These are phyloP conservation scores for Caloboletus firmus DNA, from an alignment of 1,284 basidiomycete genomes.

Conservation along the genomic window DNA sequence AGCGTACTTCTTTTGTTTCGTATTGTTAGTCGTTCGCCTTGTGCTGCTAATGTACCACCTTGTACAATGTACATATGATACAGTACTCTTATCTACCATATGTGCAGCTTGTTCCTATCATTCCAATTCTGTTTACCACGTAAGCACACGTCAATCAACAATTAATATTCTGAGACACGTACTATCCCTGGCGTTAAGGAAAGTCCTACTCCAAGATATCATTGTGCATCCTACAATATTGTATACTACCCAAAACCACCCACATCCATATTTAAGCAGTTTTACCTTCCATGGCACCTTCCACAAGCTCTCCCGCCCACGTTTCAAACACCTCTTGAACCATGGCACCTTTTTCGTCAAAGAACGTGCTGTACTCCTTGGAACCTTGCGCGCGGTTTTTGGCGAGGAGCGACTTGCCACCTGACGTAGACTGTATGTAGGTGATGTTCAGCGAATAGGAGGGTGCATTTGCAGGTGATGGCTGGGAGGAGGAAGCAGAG, in stretches of 20 bases:
- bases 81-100: not conserved
- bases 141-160: not conserved
- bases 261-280: constrained; percentile 21
- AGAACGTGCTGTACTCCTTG: constrained; percentile 64
- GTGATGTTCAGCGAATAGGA: constrained; percentile 61
- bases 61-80: not conserved
- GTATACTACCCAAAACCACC: constrained; percentile 15
- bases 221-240: constrained; percentile 33
- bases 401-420: constrained; percentile 73
- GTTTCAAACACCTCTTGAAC: constrained; percentile 67
- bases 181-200: not conserved
- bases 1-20: not conserved
- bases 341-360: constrained; percentile 69
- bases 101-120: not conserved
- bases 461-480: constrained; percentile 43
- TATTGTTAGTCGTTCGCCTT: constrained; percentile 1
- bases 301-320: constrained; percentile 72
- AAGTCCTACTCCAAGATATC: constrained; percentile 17
- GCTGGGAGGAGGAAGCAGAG: constrained; percentile 28
- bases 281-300: constrained; percentile 58
- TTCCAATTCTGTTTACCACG: not conserved
- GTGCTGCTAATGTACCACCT: constrained; percentile 15
- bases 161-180: not conserved
- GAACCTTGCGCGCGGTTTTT: constrained; percentile 56
- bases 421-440: constrained; percentile 72